Base-by-base conservation (phyloP, 441 rosid genomes). In the Croton setiger region DNA sequence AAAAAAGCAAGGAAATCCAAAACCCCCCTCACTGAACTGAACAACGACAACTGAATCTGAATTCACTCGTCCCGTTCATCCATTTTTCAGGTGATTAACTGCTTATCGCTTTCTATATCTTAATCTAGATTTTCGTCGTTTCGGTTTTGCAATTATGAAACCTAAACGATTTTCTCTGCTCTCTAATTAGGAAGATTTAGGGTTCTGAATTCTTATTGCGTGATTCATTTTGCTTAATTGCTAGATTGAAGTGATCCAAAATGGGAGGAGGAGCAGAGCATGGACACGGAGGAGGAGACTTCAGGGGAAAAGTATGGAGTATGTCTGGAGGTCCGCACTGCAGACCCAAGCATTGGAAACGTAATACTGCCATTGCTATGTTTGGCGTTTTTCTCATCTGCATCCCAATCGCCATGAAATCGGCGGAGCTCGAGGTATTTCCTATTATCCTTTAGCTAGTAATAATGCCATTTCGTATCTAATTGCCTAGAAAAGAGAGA, bases 341-440 rank as follows among this genome's bases (percentile, higher is more conserved):
- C 85, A 76, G 99, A 64, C 99, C 99, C 45, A 92, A 92, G 74
- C 97, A 94, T 84, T 94, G 99, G 99, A 83, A 81, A 66, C 94
- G 99, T 73, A 94, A 94, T 76, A 94, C 99, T 12, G 99, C 99
- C 82, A 72, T 94, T 49, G 98, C 98, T 67, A 85, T 94, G 94
- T 78, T 78, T 48, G 97, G 99, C 17, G 62, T 90, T 72, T 67
- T 94, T 75, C 93, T 94, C 66, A 79, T 89, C 60, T 90, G 99
- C 80, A 87, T 94, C 70, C 99, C 99, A 49, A 84, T 94, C 58
- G 98, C 98, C 76, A 92, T 86, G 88, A 80, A 84, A 55, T 94
- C 98, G 1, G 97, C 97, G 31, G 90, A 88, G 89, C 98, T 94
- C 41, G 97, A 94, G 97, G 98, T 94, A 70, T 41, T 1, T 64